A percentile compares a stretch with the other conserved stretches of the same genome.
Evolutionary conservation across 73 alveolate genomes (phyloP).

Genomic region (Paramecium octaurelia): DNA sequence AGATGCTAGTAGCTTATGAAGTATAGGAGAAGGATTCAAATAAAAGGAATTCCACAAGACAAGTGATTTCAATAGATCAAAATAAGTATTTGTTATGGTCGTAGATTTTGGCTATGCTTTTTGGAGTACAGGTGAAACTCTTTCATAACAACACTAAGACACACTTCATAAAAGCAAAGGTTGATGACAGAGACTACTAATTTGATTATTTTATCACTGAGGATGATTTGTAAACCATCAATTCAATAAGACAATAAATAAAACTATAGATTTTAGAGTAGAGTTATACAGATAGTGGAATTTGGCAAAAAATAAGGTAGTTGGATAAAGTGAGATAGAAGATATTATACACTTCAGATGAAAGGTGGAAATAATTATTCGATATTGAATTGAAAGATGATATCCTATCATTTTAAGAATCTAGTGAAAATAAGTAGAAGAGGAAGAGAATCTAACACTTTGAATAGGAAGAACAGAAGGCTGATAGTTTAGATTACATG

Average conservation of each 20-base stretch:
- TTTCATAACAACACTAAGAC: not conserved
- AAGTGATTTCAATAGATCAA: not conserved
- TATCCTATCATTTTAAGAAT: not conserved
- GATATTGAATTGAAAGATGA: not conserved
- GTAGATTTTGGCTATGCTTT: not conserved
- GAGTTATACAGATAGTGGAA: not conserved
- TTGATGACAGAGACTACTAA: not conserved
- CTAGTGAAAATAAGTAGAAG: not conserved
- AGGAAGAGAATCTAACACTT: not conserved
- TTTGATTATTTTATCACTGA: constrained; percentile 7
- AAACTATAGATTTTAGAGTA: not conserved
- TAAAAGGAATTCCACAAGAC: not conserved
- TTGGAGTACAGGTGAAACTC: constrained; percentile 3
- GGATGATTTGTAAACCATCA: not conserved
- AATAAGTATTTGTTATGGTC: not conserved
- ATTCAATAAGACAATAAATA: not conserved
- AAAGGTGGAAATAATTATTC: constrained; percentile 3
- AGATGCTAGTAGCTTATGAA: constrained; percentile 17
- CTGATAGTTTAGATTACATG: not conserved
- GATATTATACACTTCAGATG: not conserved
- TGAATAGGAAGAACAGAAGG: not conserved
- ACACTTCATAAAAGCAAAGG: not conserved
- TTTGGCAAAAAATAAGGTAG: not conserved
- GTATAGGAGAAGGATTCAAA: constrained; percentile 14
- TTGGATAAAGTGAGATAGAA: not conserved